Percentiles rank a stretch among this genome's conserved stretches.
Conservation (phyloP, 208 protist genomes). For the Leishmania martiniquensis region DNA sequence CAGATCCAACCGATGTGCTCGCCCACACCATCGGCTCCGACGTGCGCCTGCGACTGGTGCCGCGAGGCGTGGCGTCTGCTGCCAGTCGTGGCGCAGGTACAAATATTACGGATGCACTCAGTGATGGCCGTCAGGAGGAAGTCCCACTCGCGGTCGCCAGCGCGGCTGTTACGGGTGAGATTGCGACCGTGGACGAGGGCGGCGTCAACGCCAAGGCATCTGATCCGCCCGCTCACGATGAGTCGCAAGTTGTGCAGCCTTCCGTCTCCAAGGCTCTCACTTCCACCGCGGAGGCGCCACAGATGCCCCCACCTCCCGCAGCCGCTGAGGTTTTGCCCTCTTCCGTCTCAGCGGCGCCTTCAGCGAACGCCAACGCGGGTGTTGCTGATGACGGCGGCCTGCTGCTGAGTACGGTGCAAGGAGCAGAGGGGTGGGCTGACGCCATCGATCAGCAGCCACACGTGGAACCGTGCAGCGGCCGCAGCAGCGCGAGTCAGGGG, state of each 20-base stretch:
- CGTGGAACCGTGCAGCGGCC: not conserved
- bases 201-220: not conserved
- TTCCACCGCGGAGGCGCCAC: too few species aligned
- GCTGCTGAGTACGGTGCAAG: not conserved
- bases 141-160: not conserved
- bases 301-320: too few species aligned
- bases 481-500: not conserved
- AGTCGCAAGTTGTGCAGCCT: not conserved
- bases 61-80: not conserved
- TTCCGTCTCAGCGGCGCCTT: not conserved
- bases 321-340: not conserved
- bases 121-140: not conserved
- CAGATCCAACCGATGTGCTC: slow-evolving; percentile 12
- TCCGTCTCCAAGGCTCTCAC: not conserved
- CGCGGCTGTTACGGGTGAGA: not conserved
- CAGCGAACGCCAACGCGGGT: too few species aligned
- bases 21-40: slow-evolving; percentile 13
- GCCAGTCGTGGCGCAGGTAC: not conserved
- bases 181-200: not conserved
- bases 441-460: not conserved
- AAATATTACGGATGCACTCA: not conserved
- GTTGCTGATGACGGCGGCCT: not conserved
- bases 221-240: too few species aligned
- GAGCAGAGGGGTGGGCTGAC: not conserved
- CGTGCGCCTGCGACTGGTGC: not conserved